Conservation (phyloP, 371 early-diverging fungal species). For the Rhizopus stolonifer region DNA sequence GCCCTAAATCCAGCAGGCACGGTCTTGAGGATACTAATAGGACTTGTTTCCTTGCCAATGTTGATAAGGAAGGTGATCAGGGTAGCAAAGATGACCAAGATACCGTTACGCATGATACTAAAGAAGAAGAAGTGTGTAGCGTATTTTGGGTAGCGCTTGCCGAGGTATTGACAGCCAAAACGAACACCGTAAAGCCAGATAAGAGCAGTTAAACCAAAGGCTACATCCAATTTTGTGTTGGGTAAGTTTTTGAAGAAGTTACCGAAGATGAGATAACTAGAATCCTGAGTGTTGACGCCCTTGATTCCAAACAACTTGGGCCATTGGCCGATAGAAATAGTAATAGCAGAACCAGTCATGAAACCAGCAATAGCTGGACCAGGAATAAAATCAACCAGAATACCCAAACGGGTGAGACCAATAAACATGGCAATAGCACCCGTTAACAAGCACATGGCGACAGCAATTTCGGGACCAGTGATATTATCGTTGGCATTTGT, state of each 20-base stretch:
- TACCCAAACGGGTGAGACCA: conserved; percentile 80
- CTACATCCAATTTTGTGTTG: conserved; percentile 49
- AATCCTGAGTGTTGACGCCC: conserved; percentile 59
- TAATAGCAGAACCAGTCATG: conserved; percentile 79
- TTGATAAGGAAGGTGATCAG: conserved; percentile 46
- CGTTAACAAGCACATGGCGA: conserved; percentile 57
- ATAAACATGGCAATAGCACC: conserved; percentile 67
- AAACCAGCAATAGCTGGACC: conserved; percentile 69
- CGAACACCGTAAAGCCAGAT: conserved; percentile 53
- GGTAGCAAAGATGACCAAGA: conserved; percentile 49
- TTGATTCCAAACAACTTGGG: conserved; percentile 75
- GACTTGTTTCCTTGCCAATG: conserved; percentile 38
- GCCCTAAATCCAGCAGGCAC: conserved; percentile 73
- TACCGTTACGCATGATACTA: conserved; percentile 52
- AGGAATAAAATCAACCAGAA: conserved; percentile 90
- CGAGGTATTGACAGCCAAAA: conserved; percentile 31
- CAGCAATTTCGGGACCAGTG: conserved; percentile 51
- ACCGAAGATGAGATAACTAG: conserved; percentile 56
- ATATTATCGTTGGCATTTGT: conserved; percentile 31
- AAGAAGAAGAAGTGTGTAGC: conserved; percentile 46
- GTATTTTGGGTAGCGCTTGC: conserved; percentile 44
- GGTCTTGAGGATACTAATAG: conserved; percentile 63
- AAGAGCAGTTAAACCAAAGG: conserved; percentile 51
- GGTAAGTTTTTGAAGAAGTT: conserved; percentile 53
- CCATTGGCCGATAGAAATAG: conserved; percentile 78